These are phyloP conservation scores for Mycena citricolor DNA, from an alignment of 1,284 basidiomycete genomes.

Conservation along the genomic window DNA sequence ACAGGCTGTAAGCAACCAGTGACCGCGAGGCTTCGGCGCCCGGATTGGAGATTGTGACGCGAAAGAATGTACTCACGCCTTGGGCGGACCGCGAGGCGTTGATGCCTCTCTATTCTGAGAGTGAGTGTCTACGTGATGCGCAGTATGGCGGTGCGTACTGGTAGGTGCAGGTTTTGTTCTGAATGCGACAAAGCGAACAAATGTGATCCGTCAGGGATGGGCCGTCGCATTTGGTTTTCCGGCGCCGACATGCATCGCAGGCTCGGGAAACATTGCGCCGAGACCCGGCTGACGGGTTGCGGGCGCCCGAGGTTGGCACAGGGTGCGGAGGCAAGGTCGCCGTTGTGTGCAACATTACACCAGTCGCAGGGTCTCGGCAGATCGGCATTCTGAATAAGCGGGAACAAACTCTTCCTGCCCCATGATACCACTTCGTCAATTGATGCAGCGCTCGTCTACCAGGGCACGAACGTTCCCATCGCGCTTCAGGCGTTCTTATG, in stretches of 20 bases:
- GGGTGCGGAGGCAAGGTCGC: too few relatives aligned
- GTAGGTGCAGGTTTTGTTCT: conserved; percentile 70
- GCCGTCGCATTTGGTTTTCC: conserved; percentile 73
- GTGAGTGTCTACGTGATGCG: conserved; percentile 4
- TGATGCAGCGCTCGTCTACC: too few relatives aligned
- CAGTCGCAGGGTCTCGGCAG: too few relatives aligned
- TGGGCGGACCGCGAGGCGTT: conserved; percentile 80
- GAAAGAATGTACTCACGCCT: conserved; percentile 55
- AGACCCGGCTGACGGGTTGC: too few relatives aligned
- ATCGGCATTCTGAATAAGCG: too few relatives aligned
- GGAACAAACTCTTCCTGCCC: too few relatives aligned
- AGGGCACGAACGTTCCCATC: too few relatives aligned
- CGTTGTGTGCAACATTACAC: too few relatives aligned
- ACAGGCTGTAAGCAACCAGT: conserved; percentile 8
- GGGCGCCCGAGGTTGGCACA: too few relatives aligned
- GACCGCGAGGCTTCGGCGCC: neutral
- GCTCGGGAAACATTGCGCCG: conserved; percentile 66
- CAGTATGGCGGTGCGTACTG: conserved; percentile 45
- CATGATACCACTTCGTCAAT: too few relatives aligned
- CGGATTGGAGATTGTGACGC: neutral
- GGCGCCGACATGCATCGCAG: conserved; percentile 67
- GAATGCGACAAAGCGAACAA: conserved; percentile 74
- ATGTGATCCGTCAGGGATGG: conserved; percentile 54
- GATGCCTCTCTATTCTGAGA: conserved; percentile 58
- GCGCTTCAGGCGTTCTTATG: too few relatives aligned